phyloP scores from a whole-genome alignment of 1,284 basidiomycete species.

The Ceratobasidium sp. region DNA sequence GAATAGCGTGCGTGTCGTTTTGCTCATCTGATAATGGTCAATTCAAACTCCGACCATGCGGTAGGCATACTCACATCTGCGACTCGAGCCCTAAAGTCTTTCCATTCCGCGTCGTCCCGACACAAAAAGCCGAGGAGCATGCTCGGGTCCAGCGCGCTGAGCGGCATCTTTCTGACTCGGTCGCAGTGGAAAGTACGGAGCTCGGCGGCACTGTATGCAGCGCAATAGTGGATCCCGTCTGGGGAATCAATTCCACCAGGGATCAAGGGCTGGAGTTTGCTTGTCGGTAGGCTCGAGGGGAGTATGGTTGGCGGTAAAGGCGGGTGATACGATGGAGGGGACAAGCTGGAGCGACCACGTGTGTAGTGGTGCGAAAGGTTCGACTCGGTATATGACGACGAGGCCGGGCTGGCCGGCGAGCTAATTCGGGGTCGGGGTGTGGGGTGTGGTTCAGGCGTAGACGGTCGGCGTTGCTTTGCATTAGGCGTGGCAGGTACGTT shows the following conservation, averaged over 20 bases:
- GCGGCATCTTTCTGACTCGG: slow-evolving; percentile 90
- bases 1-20: slow-evolving; percentile 82
- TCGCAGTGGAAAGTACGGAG: slow-evolving; percentile 95
- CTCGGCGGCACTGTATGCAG: slow-evolving; percentile 73
- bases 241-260: slow-evolving; percentile 62
- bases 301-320: slow-evolving; percentile 25
- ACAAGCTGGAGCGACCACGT: slow-evolving; percentile 39
- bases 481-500: slow-evolving; percentile 27
- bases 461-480: slow-evolving; percentile 22
- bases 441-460: slow-evolving; percentile 30
- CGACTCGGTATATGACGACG: slow-evolving; percentile 41
- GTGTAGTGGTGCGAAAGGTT: slow-evolving; percentile 24
- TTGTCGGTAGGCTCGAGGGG: slow-evolving; percentile 15
- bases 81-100: slow-evolving; percentile 81
- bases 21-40: slow-evolving; percentile 55
- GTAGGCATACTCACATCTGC: slow-evolving; percentile 66
- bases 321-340: slow-evolving; percentile 22
- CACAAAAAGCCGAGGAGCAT: slow-evolving; percentile 96
- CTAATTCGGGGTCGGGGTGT: slow-evolving; percentile 40
- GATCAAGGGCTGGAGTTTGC: slow-evolving; percentile 33
- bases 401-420: slow-evolving; percentile 35
- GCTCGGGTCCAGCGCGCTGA: slow-evolving; percentile 92
- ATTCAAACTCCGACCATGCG: not conserved
- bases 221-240: slow-evolving; percentile 66
- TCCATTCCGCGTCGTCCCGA: slow-evolving; percentile 84